phyloP scores from a whole-genome alignment of 495 filamentous ascomycete genomes.

The Patellaria atrata region DNA sequence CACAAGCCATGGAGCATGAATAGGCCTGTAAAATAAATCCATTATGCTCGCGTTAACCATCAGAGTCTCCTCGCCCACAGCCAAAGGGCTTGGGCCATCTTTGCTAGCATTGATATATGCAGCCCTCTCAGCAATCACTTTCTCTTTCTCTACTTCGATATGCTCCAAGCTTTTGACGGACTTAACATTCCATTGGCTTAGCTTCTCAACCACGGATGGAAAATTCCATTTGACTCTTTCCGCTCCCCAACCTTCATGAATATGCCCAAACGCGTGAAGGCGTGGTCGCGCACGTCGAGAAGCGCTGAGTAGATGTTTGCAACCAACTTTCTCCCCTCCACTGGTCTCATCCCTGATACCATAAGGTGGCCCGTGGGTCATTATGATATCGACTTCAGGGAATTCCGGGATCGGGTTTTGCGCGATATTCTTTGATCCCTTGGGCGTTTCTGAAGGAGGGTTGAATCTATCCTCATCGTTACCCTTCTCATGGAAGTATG shows the following conservation, averaged over 20 bases:
- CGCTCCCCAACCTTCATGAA: conserved; percentile 64
- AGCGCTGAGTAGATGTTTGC: conserved; percentile 40
- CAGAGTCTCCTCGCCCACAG: conserved; percentile 43
- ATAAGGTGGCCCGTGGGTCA: conserved; percentile 62
- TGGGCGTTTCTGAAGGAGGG: conserved; percentile 14
- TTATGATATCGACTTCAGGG: conserved; percentile 43
- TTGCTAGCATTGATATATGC: conserved; percentile 32
- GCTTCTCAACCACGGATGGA: conserved; percentile 16
- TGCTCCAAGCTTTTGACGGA: conserved; percentile 23
- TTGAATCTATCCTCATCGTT: conserved; percentile 43
- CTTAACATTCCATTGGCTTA: conserved; percentile 9
- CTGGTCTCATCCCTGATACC: conserved; percentile 39
- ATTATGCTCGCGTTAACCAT: conserved; percentile 61
- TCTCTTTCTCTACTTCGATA: conserved; percentile 29
- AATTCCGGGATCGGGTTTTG: conserved; percentile 36
- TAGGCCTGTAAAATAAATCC: conserved; percentile 33
- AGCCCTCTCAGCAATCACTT: conserved; percentile 30
- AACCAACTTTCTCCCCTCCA: conserved; percentile 34
- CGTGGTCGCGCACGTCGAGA: conserved; percentile 37
- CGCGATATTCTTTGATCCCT: conserved; percentile 23
- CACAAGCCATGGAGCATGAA: conserved; percentile 48
- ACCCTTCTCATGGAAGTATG: conserved; percentile 39
- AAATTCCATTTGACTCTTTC: conserved; percentile 38
- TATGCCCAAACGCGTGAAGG: conserved; percentile 61
- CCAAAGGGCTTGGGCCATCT: conserved; percentile 23